A percentile compares a stretch with the other conserved stretches of the same genome.
phyloP scores from a whole-genome alignment of 2,329 filamentous ascomycete genomes.

The Leptosphaerulina australis region DNA sequence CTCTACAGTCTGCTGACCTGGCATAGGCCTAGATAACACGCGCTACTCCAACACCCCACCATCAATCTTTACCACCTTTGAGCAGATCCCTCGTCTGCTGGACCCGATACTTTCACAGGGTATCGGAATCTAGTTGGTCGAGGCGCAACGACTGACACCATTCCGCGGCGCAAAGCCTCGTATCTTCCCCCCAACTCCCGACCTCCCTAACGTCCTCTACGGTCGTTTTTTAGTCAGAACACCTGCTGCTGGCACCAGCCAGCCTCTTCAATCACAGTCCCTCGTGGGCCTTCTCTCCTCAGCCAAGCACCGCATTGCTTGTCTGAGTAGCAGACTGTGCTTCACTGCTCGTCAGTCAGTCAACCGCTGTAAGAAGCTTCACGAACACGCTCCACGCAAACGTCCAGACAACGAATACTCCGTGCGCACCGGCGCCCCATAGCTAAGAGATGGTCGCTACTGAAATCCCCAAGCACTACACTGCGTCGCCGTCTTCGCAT shows the following conservation, averaged over 20 bases:
- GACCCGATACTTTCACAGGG: conserved; percentile 81
- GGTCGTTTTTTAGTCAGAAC: conserved; percentile 61
- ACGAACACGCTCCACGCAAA: conserved; percentile 17
- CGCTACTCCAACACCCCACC: conserved; percentile 49
- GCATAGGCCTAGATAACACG: conserved; percentile 71
- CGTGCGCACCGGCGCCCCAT: conserved; percentile 33
- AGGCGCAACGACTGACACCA: conserved; percentile 72
- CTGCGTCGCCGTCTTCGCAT: conserved; percentile 76
- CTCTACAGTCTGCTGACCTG: conserved; percentile 19
- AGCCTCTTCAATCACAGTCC: conserved; percentile 68
- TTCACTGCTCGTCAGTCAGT: conserved; percentile 62
- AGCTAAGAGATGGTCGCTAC: conserved; percentile 78
- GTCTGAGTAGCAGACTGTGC: conserved; percentile 98
- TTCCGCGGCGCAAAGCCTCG: conserved; percentile 84
- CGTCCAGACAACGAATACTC: conserved; percentile 11
- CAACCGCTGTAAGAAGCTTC: conserved; percentile 17
- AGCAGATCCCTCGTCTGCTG: conserved; percentile 76
- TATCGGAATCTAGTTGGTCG: conserved; percentile 82
- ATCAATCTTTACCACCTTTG: conserved; percentile 35
- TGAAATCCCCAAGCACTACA: conserved; percentile 80
- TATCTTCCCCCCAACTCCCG: conserved; percentile 81
- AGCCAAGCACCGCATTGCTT: conserved; percentile 91
- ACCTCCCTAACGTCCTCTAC: conserved; percentile 85
- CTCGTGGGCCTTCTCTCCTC: conserved; percentile 94
- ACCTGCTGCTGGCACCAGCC: conserved; percentile 84